Conservation (phyloP, 768 basidiomycete genomes). For the Ramaria sp. region DNA sequence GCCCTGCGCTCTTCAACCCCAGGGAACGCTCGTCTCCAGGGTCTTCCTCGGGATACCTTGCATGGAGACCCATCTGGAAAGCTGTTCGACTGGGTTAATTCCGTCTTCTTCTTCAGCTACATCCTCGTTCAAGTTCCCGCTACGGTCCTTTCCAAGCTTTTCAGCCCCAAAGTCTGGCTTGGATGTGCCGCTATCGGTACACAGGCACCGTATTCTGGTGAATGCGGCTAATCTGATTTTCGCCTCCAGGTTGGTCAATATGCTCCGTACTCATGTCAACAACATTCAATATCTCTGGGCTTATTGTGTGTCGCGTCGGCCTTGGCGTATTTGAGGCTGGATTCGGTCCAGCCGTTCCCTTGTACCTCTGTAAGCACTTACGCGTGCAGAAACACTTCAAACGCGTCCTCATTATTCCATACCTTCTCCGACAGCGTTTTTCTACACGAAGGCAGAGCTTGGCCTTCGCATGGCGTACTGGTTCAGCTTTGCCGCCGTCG, state of each 20-base stretch:
- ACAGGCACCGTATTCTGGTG: background rate
- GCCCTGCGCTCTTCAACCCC: background rate
- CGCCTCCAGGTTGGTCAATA: conserved; percentile 49
- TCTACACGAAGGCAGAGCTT: conserved; percentile 67
- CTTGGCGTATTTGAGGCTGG: conserved; percentile 74
- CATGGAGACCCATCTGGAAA: conserved; percentile 57
- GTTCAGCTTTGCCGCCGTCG: conserved; percentile 78
- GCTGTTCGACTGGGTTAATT: conserved; percentile 71
- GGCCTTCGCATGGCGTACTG: conserved; percentile 70
- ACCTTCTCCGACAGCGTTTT: conserved; percentile 39
- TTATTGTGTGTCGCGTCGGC: conserved; percentile 47
- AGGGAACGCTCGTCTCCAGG: conserved; percentile 66
- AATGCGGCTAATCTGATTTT: background rate
- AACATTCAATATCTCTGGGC: conserved; percentile 46
- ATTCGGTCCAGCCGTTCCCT: conserved; percentile 66
- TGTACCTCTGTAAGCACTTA: conserved; percentile 57
- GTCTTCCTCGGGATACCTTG: conserved; percentile 51
- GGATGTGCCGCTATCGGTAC: conserved; percentile 43
- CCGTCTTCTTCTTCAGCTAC: conserved; percentile 71
- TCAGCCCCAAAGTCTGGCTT: conserved; percentile 59
- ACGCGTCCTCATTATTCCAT: background rate
- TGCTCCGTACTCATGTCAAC: conserved; percentile 66
- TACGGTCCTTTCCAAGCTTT: conserved; percentile 53
- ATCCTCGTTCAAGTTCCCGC: conserved; percentile 64
- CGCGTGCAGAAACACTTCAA: background rate